Conservation (phyloP, 768 basidiomycete genomes). For the Tulasnella sp. region DNA sequence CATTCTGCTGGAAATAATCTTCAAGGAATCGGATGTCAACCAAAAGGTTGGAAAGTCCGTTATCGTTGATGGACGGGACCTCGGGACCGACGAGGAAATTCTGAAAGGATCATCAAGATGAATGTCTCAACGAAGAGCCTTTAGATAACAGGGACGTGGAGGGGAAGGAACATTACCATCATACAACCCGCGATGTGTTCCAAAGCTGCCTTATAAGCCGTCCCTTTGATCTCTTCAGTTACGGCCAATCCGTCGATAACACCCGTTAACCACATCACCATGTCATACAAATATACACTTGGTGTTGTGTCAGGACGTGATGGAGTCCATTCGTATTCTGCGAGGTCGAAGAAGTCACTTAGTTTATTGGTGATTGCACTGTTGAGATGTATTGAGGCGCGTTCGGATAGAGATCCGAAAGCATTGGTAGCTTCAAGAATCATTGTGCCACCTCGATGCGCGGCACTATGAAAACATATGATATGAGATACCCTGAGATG, state of each 20-base stretch:
- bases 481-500: background rate
- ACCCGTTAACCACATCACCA: conserved; percentile 92
- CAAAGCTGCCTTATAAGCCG: conserved; percentile 81
- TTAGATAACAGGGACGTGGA: background rate
- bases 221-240: conserved; percentile 74
- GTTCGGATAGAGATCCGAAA: conserved; percentile 55
- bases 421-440: conserved; percentile 42
- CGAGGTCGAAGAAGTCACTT: conserved; percentile 88
- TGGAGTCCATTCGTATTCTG: conserved; percentile 88
- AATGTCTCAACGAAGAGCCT: background rate
- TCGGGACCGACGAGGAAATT: conserved; percentile 66
- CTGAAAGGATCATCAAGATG: conserved; percentile 28
- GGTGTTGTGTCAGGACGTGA: conserved; percentile 42
- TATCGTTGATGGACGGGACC: conserved; percentile 71
- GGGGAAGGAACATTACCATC: conserved; percentile 45
- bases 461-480: conserved; percentile 41
- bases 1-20: conserved; percentile 66
- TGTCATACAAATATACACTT: conserved; percentile 88
- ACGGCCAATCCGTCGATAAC: conserved; percentile 84
- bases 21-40: conserved; percentile 83
- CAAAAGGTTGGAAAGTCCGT: conserved; percentile 72
- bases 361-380: conserved; percentile 80
- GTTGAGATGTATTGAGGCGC: conserved; percentile 63
- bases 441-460: conserved; percentile 72
- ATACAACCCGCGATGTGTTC: conserved; percentile 75